phyloP scores from a whole-genome alignment of 2,329 filamentous ascomycete genomes.

The Claviceps sorghi region DNA sequence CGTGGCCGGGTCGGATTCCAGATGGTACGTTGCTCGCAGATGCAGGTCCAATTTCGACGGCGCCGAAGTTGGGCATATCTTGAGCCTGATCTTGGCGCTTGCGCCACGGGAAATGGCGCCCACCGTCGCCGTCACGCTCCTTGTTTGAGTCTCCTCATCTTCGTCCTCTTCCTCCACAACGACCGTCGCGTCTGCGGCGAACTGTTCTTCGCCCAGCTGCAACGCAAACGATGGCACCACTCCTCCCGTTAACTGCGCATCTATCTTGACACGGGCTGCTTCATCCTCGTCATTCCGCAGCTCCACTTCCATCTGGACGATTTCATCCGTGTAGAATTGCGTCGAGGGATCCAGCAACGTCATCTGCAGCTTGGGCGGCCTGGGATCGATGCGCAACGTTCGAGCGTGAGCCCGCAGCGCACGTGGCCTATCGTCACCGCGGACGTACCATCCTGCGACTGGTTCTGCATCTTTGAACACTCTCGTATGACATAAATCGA shows the following conservation, averaged over 20 bases:
- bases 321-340: conserved; percentile 78
- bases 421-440: conserved; percentile 27
- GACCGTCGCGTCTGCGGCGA: conserved; percentile 9
- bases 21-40: conserved; percentile 60
- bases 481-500: conserved; percentile 53
- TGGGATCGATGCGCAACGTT: conserved; percentile 60
- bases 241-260: conserved; percentile 51
- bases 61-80: conserved; percentile 33
- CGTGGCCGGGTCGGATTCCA: conserved; percentile 66
- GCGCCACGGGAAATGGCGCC: conserved; percentile 33
- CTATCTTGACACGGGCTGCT: conserved; percentile 55
- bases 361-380: conserved; percentile 84
- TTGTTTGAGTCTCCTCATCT: conserved; percentile 28
- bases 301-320: conserved; percentile 51
- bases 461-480: conserved; percentile 30
- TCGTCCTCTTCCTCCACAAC: conserved; percentile 21
- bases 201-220: conserved; percentile 19
- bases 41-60: conserved; percentile 51
- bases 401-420: conserved; percentile 35
- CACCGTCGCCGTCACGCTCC: conserved; percentile 24
- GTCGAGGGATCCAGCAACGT: conserved; percentile 44
- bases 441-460: conserved; percentile 35
- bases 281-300: conserved; percentile 74
- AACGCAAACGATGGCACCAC: conserved; percentile 33
- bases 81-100: conserved; percentile 29